Evolutionary conservation across 768 basidiomycete genomes (phyloP).

Genomic region (Podaxis sp.): DNA sequence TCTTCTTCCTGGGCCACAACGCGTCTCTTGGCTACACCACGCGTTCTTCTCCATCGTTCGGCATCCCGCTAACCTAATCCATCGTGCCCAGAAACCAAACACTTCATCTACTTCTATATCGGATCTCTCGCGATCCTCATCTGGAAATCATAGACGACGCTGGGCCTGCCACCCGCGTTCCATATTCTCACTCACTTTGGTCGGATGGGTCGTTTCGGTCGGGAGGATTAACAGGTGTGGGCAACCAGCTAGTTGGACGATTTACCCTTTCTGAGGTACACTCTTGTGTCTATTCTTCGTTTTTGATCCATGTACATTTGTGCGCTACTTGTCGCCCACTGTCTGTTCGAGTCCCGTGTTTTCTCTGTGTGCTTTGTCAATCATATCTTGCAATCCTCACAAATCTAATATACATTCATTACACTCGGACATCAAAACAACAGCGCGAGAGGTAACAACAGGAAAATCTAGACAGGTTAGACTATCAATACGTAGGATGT

Average conservation of each 20-base stretch:
- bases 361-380: slow-evolving; percentile 7
- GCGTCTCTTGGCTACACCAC: slow-evolving; percentile 10
- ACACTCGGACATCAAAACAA: slow-evolving; percentile 4
- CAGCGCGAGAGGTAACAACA: neutral
- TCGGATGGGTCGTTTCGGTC: neutral
- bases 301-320: slow-evolving; percentile 2
- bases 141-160: slow-evolving; percentile 75
- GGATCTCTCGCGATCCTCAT: slow-evolving; percentile 89
- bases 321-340: neutral
- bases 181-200: neutral
- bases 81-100: slow-evolving; percentile 75
- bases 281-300: neutral
- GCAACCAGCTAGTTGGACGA: neutral
- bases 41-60: slow-evolving; percentile 8
- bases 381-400: slow-evolving; percentile 3
- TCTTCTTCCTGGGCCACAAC: neutral
- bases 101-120: slow-evolving; percentile 99
- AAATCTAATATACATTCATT: slow-evolving; percentile 8
- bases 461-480: slow-evolving; percentile 16
- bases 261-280: neutral
- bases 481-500: slow-evolving; percentile 3
- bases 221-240: neutral
- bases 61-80: slow-evolving; percentile 12
- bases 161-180: neutral
- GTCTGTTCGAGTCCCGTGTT: neutral